Evolutionary conservation across 1,139 yeast species (phyloP), one percentile per base, ranked within the genome.

Genomic region (Lodderomyces oxycetoniae): DNA sequence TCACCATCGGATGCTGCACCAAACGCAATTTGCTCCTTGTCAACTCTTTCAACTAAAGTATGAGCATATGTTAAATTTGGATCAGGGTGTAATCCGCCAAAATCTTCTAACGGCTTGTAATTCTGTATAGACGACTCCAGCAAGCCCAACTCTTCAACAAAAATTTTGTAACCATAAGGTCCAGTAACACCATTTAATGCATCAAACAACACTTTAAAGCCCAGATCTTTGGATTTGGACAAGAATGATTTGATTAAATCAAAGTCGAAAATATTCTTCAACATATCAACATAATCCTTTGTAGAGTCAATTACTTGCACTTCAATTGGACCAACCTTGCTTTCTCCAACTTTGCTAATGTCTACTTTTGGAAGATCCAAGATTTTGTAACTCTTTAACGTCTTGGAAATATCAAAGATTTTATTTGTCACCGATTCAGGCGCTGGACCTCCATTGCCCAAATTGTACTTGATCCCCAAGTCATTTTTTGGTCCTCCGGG

Each of bases 1-100:
- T 91, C 98, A 59, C 98, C 98, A 56, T 91, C 98, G 12, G 95
- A 83, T 5, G 98, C 98, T 26, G 98, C 98, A 46, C 98, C 98
- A 60, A 91, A 89, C 6, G 93, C 87, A 47, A 89, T 84, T 40
- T 76, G 65, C 43, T 83, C 83, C 19, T 63, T 57, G 55, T 91
- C 96, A 10, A 91, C 98, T 46, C 76, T 74, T 34, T 78, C 84
- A 19, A 91, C 98, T 45, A 91, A 71, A 10, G 95, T 77, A 45
- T 75, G 78, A 9, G 98, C 98, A 54, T 93, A 93, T 12, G 97
- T 89, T 59, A 91, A 74, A 62, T 91, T 91, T 45, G 98, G 98
- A 61, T 91, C 98, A 12, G 98, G 98, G 59, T 91, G 98, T 49
- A 89, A 71, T 1, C 98, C 98, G 42, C 98, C 98, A 53, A 91